phyloP scores from a whole-genome alignment of 2,329 filamentous ascomycete genomes.

The Fusarium chaquense region DNA sequence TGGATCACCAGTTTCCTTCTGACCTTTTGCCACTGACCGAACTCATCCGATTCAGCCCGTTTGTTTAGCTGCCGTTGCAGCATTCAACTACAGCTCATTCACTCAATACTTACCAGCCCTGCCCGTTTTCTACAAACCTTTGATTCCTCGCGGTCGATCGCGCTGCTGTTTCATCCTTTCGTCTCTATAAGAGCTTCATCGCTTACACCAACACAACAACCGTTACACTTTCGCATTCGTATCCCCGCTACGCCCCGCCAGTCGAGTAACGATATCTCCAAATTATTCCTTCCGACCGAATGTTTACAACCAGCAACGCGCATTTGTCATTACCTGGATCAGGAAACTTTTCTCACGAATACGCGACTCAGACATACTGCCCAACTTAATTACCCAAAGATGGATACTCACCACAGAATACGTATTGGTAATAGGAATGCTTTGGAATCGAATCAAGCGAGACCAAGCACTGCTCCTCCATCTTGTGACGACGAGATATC shows the following conservation, averaged over 20 bases:
- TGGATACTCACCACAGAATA: neutral
- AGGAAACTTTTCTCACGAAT: neutral
- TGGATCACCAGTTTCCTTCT: constrained; percentile 16
- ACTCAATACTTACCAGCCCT: neutral
- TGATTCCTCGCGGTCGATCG: neutral
- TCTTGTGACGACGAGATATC: constrained; percentile 34
- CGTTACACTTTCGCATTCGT: constrained; percentile 1
- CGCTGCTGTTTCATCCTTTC: neutral
- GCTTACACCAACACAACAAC: neutral
- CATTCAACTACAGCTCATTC: neutral
- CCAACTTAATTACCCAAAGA: neutral
- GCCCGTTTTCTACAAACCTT: neutral
- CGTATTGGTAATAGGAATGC: neutral
- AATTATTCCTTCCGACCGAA: constrained; percentile 38
- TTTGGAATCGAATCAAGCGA: constrained; percentile 10
- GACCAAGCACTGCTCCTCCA: constrained; percentile 36
- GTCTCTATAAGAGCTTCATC: neutral
- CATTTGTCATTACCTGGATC: constrained; percentile 1
- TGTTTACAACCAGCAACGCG: constrained; percentile 8
- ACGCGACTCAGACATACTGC: neutral
- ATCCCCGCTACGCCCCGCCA: constrained; percentile 32
- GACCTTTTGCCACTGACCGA: constrained; percentile 33
- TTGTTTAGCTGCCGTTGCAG: constrained; percentile 1
- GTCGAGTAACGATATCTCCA: constrained; percentile 22
- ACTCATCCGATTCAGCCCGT: constrained; percentile 40